A percentile compares a stretch with the other conserved stretches of the same genome.
Conservation (phyloP, 2,329 filamentous ascomycete species). For the Fusarium zealandicum region DNA sequence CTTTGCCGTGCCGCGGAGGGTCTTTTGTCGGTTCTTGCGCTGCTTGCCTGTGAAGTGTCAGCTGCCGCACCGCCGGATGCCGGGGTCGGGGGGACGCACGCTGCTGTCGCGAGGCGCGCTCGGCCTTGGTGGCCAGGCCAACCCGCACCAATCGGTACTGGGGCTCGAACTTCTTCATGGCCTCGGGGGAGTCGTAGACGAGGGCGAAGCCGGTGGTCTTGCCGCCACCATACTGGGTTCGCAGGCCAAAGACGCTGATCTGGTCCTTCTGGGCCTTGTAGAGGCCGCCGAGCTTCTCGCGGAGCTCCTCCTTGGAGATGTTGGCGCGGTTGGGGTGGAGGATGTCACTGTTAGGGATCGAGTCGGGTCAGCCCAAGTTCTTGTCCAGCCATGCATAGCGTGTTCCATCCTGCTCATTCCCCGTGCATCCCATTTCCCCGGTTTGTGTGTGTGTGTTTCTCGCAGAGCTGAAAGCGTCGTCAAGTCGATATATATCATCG, state of each 20-base stretch:
- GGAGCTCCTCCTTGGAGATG: constrained; percentile 99
- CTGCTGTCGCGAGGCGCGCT: constrained; percentile 98
- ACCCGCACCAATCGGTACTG: constrained; percentile 96
- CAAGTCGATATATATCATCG: constrained; percentile 17
- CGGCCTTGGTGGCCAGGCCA: constrained; percentile 90
- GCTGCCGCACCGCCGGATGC: not conserved
- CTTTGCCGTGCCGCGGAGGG: constrained; percentile 97
- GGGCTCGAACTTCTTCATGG: constrained; percentile 99
- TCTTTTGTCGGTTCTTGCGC: constrained; percentile 99
- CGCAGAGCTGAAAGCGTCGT: too few species aligned
- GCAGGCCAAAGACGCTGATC: constrained; percentile 97
- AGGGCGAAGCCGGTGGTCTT: constrained; percentile 99
- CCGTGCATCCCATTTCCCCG: too few species aligned
- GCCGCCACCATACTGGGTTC: constrained; percentile 98
- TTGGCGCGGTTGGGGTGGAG: constrained; percentile 98
- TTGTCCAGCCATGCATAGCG: constrained; percentile 23
- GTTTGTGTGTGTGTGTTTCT: too few species aligned
- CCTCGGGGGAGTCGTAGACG: constrained; percentile 97
- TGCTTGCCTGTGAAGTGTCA: constrained; percentile 82
- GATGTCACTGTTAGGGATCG: constrained; percentile 77
- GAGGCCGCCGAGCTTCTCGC: constrained; percentile 88
- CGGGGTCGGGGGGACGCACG: constrained; percentile 70
- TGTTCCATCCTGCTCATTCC: constrained; percentile 6
- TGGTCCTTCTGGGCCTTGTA: constrained; percentile 99
- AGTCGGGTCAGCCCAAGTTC: constrained; percentile 36